These are phyloP conservation scores for Platanthera guangdongensis DNA, from an alignment of 106 monocot genomes.

Conservation along the genomic window DNA sequence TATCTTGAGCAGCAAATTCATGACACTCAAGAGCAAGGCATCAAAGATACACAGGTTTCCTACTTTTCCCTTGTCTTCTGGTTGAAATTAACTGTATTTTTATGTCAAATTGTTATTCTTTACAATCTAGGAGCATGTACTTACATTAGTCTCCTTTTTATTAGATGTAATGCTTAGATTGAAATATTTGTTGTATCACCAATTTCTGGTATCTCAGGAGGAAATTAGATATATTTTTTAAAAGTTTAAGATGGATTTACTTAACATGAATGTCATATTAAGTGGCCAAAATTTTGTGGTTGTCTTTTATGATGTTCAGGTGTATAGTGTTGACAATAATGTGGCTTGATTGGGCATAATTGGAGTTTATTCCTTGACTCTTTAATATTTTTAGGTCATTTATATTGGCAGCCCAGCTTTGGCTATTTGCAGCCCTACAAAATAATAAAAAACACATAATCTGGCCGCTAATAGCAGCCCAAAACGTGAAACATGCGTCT, in stretches of 20 bases:
- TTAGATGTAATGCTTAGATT: not conserved
- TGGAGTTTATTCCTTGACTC: not conserved
- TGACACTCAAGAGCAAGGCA: constrained; percentile 64
- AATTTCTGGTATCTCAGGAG: not conserved
- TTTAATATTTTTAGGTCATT: not conserved
- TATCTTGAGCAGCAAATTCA: constrained; percentile 61
- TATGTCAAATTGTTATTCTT: not conserved
- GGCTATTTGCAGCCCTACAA: no score
- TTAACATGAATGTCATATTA: constrained; percentile 1
- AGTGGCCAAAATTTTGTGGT: not conserved
- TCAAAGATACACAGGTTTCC: constrained; percentile 67
- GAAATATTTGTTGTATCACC: not conserved
- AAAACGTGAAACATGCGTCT: no score
- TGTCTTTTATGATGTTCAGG: not conserved
- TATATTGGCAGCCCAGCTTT: no score
- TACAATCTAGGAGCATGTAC: not conserved
- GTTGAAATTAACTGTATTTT: not conserved
- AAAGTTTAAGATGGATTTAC: not conserved
- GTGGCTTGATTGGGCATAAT: not conserved
- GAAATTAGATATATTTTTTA: not conserved
- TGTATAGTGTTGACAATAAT: not conserved
- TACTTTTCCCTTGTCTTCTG: not conserved
- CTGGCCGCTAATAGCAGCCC: no score
- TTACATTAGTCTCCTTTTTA: not conserved
- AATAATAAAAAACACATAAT: no score